Percentiles rank a stretch among this genome's conserved stretches.
phyloP scores from a whole-genome alignment of 371 early-diverging fungal species.

The Thermomucor indicae-seudaticae region DNA sequence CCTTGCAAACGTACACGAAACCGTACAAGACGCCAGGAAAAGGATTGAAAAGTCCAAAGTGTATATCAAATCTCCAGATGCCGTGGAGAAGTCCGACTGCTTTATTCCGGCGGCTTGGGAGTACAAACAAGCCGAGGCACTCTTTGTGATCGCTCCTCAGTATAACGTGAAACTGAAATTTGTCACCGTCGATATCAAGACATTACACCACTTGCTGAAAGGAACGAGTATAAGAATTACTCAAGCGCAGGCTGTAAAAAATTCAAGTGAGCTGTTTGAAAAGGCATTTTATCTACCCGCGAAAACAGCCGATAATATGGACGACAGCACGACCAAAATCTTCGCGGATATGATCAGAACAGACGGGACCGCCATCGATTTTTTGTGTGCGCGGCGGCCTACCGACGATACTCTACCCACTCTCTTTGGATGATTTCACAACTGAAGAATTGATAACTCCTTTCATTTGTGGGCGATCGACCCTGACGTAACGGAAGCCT shows the following conservation, averaged over 20 bases:
- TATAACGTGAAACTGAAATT: not conserved
- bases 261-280: not conserved
- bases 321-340: not conserved
- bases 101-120: not conserved
- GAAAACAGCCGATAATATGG: not conserved
- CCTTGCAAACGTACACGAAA: not conserved
- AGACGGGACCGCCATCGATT: not conserved
- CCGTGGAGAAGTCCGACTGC: not conserved
- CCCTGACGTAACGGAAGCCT: not conserved
- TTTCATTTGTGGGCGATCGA: slow-evolving; percentile 5
- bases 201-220: not conserved
- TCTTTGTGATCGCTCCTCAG: no score
- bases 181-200: not conserved
- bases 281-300: not conserved
- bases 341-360: not conserved
- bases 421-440: not conserved
- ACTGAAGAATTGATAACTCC: not conserved
- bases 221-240: not conserved
- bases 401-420: not conserved
- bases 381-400: not conserved
- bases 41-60: not conserved
- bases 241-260: not conserved
- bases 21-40: not conserved
- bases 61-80: not conserved
- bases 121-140: not conserved